Conservation (phyloP, 176 grass and related monocot species). For the Cenchrus purpureus region DNA sequence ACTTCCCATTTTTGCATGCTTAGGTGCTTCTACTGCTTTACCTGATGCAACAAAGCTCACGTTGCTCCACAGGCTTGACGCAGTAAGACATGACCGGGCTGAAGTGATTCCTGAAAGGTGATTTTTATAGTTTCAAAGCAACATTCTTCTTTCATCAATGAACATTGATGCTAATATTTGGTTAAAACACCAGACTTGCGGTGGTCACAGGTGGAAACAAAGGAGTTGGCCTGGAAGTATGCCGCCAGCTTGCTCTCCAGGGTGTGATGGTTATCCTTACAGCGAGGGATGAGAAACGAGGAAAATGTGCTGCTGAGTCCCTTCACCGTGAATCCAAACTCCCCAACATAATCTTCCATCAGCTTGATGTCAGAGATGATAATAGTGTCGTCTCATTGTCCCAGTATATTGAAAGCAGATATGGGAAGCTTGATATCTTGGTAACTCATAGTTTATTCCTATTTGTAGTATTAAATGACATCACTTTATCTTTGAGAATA, state of each 20-base stretch:
- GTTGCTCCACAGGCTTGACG: constrained; percentile 9
- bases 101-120: constrained; percentile 41
- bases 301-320: constrained; percentile 44
- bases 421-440: constrained; percentile 76
- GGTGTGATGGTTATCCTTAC: constrained; percentile 66
- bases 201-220: constrained; percentile 79
- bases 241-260: constrained; percentile 52
- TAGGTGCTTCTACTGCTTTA: background rate
- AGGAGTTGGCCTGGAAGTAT: constrained; percentile 68
- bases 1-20: no score
- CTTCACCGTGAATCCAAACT: constrained; percentile 39
- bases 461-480: background rate
- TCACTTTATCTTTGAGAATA: background rate
- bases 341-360: constrained; percentile 66
- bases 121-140: background rate
- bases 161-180: background rate
- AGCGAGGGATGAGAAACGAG: constrained; percentile 65
- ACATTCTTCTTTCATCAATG: background rate
- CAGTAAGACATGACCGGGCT: background rate
- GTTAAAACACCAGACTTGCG: constrained; percentile 41
- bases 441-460: constrained; percentile 28
- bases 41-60: background rate
- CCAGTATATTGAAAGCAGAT: constrained; percentile 43
- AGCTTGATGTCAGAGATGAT: constrained; percentile 56
- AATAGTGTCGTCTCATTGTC: constrained; percentile 46